phyloP scores from a whole-genome alignment of 2,329 filamentous ascomycete species.

The Alternaria dauci region DNA sequence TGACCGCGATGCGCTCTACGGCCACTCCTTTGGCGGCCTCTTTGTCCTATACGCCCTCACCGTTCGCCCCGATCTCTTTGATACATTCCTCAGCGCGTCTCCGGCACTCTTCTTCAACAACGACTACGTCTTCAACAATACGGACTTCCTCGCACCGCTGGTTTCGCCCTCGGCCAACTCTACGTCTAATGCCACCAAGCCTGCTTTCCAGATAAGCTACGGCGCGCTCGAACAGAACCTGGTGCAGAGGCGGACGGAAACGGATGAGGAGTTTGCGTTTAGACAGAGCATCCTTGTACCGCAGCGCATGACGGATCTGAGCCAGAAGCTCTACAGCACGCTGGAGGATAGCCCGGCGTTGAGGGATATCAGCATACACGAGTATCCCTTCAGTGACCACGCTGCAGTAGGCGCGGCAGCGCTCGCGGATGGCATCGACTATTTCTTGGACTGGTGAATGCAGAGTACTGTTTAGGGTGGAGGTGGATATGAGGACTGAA shows the following conservation, averaged over 20 bases:
- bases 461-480: conserved; percentile 2
- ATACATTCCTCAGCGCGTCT: conserved; percentile 57
- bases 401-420: conserved; percentile 40
- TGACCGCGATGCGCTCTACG: conserved; percentile 56
- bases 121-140: conserved; percentile 48
- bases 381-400: conserved; percentile 46
- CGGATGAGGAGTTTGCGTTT: conserved; percentile 36
- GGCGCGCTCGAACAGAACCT: conserved; percentile 41
- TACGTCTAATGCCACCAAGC: conserved; percentile 26
- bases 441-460: conserved; percentile 43
- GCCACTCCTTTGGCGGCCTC: conserved; percentile 61
- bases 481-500: neutral
- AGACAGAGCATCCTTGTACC: conserved; percentile 35
- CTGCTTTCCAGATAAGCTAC: conserved; percentile 45
- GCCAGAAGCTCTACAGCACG: conserved; percentile 32
- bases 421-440: conserved; percentile 44
- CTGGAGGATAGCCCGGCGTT: conserved; percentile 32
- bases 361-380: conserved; percentile 38
- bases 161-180: neutral
- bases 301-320: conserved; percentile 35
- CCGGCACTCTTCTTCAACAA: conserved; percentile 61
- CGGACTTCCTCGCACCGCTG: conserved; percentile 33
- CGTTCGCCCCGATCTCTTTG: conserved; percentile 53
- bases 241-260: conserved; percentile 37
- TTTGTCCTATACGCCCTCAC: conserved; percentile 59